Evolutionary conservation across 1,139 yeast genomes (phyloP).

Genomic region (Pichia sp.): DNA sequence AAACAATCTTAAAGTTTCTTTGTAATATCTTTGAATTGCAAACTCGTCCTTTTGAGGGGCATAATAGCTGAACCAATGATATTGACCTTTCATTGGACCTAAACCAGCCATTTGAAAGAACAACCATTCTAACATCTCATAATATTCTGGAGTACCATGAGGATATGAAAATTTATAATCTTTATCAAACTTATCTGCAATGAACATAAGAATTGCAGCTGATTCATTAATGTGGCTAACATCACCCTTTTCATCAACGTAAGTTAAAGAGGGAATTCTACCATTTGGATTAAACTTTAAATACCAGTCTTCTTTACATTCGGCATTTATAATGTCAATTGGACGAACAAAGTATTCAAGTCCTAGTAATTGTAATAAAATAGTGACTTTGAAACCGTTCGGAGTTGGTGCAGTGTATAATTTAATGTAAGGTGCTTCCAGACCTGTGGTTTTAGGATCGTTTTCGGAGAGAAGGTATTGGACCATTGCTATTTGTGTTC

Average conservation of each 20-base stretch:
- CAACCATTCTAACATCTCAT: conserved; percentile 45
- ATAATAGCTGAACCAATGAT: conserved; percentile 38
- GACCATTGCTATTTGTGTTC: conserved; percentile 18
- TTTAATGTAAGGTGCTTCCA: conserved; percentile 35
- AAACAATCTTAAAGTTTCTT: conserved; percentile 47
- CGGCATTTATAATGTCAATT: conserved; percentile 37
- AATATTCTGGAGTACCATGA: conserved; percentile 41
- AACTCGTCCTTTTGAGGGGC: conserved; percentile 46
- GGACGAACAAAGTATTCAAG: conserved; percentile 41
- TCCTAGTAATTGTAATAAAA: conserved; percentile 43
- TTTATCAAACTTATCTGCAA: conserved; percentile 52
- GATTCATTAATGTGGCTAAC: conserved; percentile 42
- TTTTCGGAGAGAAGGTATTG: conserved; percentile 28
- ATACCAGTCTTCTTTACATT: conserved; percentile 47
- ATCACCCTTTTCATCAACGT: conserved; percentile 39
- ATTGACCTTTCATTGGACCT: conserved; percentile 61
- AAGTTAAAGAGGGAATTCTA: conserved; percentile 52
- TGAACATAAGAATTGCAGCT: conserved; percentile 52
- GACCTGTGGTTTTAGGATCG: conserved; percentile 30
- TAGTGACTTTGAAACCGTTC: conserved; percentile 49
- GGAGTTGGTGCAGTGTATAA: conserved; percentile 49
- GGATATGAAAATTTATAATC: conserved; percentile 45
- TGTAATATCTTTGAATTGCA: conserved; percentile 45
- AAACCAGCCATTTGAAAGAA: conserved; percentile 54
- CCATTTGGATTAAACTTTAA: conserved; percentile 55